Evolutionary conservation across 352 stramenopile genomes (phyloP).

Genomic region (Phytophthora tubulina): DNA sequence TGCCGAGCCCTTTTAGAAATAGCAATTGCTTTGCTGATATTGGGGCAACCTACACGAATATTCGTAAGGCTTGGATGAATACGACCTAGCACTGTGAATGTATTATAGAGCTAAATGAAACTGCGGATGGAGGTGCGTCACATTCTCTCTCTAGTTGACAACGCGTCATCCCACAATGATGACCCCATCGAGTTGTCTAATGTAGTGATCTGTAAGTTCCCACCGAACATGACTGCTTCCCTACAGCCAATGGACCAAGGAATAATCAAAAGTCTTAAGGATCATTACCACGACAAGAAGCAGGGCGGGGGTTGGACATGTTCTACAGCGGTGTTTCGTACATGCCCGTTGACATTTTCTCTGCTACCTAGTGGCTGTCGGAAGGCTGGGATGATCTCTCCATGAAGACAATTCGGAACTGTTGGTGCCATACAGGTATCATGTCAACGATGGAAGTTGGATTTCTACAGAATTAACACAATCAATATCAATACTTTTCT

Average conservation of each 20-base stretch:
- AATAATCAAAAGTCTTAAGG: conserved; percentile 34
- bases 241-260: conserved; percentile 38
- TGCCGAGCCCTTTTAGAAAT: conserved; percentile 17
- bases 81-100: too few relatives aligned
- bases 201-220: background rate
- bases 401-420: conserved; percentile 18
- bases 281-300: conserved; percentile 16
- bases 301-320: conserved; percentile 10
- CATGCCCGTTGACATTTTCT: conserved; percentile 12
- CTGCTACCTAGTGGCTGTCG: conserved; percentile 21
- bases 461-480: conserved; percentile 15
- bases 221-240: background rate
- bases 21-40: conserved; percentile 9
- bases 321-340: conserved; percentile 13
- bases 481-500: background rate
- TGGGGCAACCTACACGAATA: conserved; percentile 26
- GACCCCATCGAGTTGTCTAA: too few relatives aligned
- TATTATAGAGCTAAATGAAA: too few relatives aligned
- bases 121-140: too few relatives aligned
- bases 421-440: conserved; percentile 28
- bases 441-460: conserved; percentile 18
- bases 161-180: too few relatives aligned
- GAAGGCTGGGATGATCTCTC: conserved; percentile 17
- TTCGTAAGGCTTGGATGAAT: conserved; percentile 31
- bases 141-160: too few relatives aligned